Conservation (phyloP, 2,329 filamentous ascomycete genomes). For the Aspergillus versicolor region DNA sequence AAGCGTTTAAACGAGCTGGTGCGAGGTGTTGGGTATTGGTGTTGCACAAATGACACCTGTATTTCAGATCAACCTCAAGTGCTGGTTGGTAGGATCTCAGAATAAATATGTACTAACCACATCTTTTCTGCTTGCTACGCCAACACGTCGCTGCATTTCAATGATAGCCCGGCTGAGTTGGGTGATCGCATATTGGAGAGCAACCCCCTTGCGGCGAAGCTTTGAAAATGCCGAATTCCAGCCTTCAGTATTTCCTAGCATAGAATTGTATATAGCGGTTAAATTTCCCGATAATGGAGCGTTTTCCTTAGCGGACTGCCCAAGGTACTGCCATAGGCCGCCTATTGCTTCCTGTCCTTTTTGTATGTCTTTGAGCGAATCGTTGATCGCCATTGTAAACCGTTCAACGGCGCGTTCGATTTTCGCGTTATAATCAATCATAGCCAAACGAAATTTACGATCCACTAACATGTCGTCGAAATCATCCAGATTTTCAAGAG, state of each 20-base stretch:
- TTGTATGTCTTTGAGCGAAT: slow-evolving; percentile 73
- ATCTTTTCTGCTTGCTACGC: slow-evolving; percentile 73
- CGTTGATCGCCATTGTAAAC: slow-evolving; percentile 72
- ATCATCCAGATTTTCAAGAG: slow-evolving; percentile 75
- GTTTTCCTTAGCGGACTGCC: slow-evolving; percentile 61
- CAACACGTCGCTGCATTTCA: slow-evolving; percentile 83
- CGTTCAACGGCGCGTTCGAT: slow-evolving; percentile 87
- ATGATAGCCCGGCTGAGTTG: slow-evolving; percentile 74
- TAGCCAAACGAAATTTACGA: slow-evolving; percentile 74
- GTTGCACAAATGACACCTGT: slow-evolving; percentile 24
- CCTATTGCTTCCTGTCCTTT: slow-evolving; percentile 74
- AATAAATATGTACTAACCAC: slow-evolving; percentile 55
- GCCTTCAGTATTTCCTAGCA: slow-evolving; percentile 89
- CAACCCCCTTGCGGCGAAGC: slow-evolving; percentile 69
- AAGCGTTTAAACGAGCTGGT: slow-evolving; percentile 25
- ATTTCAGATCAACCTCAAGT: background rate
- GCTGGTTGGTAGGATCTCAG: background rate
- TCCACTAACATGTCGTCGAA: slow-evolving; percentile 90
- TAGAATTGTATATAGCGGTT: slow-evolving; percentile 76
- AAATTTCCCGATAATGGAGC: slow-evolving; percentile 61
- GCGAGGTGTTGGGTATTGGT: slow-evolving; percentile 12
- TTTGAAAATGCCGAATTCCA: slow-evolving; percentile 81
- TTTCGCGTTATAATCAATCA: slow-evolving; percentile 82
- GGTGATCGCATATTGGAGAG: slow-evolving; percentile 67
- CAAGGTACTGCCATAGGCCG: slow-evolving; percentile 74